Evolutionary conservation across 768 basidiomycete genomes (phyloP).

Genomic region (Boletus reticulatus): DNA sequence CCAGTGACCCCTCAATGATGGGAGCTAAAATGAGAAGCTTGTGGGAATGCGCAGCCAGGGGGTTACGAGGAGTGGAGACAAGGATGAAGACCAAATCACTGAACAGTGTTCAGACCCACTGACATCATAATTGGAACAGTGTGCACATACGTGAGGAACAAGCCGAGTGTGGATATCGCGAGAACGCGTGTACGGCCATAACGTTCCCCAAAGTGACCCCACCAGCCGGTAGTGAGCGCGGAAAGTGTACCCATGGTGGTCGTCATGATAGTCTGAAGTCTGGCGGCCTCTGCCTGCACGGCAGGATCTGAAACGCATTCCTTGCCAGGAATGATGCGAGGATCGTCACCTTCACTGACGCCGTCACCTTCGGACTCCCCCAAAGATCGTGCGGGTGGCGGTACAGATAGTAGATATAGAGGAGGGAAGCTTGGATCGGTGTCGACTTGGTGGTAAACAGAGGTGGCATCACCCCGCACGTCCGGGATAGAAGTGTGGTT

Average conservation of each 20-base stretch:
- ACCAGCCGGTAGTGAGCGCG: constrained; percentile 81
- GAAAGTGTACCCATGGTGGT: constrained; percentile 77
- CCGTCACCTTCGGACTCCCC: constrained; percentile 24
- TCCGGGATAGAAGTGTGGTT: constrained; percentile 30
- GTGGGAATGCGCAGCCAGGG: constrained; percentile 63
- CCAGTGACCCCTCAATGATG: constrained; percentile 74
- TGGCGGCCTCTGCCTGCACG: constrained; percentile 68
- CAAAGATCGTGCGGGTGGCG: background rate
- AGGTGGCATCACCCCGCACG: background rate
- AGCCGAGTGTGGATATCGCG: constrained; percentile 60
- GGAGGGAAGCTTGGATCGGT: constrained; percentile 7
- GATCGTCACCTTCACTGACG: constrained; percentile 37
- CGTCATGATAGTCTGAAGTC: constrained; percentile 74
- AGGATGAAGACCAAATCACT: constrained; percentile 81
- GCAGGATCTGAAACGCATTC: constrained; percentile 47
- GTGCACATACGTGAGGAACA: constrained; percentile 65
- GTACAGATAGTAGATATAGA: constrained; percentile 11
- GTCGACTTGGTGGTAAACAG: constrained; percentile 4
- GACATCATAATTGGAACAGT: constrained; percentile 17
- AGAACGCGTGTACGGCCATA: constrained; percentile 77
- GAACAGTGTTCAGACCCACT: constrained; percentile 1
- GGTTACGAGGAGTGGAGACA: constrained; percentile 65
- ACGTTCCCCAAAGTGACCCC: constrained; percentile 78
- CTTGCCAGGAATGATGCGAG: constrained; percentile 35
- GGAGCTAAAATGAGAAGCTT: constrained; percentile 76